Evolutionary conservation across 2,329 filamentous ascomycete genomes (phyloP).

Genomic region (Arthroderma sp.): DNA sequence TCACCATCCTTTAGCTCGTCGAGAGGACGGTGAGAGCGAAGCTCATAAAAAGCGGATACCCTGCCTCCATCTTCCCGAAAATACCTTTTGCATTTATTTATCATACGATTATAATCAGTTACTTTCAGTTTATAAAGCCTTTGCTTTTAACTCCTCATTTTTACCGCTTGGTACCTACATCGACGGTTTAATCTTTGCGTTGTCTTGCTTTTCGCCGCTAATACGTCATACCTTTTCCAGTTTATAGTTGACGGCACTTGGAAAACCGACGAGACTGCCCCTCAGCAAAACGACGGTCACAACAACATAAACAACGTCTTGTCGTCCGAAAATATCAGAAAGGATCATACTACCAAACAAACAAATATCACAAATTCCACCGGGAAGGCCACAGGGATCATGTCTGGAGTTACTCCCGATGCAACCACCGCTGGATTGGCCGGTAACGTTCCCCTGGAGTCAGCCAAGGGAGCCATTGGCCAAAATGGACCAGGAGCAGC

Average conservation of each 20-base stretch:
- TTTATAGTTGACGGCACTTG: conserved; percentile 92
- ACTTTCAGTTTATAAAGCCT: too few species aligned
- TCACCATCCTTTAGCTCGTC: too few species aligned
- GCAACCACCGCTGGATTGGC: conserved; percentile 59
- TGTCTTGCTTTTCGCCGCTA: too few species aligned
- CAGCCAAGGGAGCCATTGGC: conserved; percentile 8
- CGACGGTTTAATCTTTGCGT: too few species aligned
- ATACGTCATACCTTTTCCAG: conserved; percentile 32
- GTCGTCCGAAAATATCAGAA: conserved; percentile 54
- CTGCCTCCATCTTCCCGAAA: too few species aligned
- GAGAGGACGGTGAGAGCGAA: too few species aligned
- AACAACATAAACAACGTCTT: conserved; percentile 93
- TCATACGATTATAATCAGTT: too few species aligned
- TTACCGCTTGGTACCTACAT: too few species aligned
- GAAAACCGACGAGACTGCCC: conserved; percentile 67
- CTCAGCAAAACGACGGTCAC: conserved; percentile 67
- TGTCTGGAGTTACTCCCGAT: conserved; percentile 53
- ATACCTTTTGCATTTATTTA: too few species aligned
- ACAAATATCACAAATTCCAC: conserved; percentile 1
- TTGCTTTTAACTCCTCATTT: too few species aligned
- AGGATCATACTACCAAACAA: too few species aligned
- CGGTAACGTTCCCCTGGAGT: conserved; percentile 47
- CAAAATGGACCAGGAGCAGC: conserved; percentile 18
- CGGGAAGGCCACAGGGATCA: conserved; percentile 15
- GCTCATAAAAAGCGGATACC: too few species aligned